A percentile compares a stretch with the other conserved stretches of the same genome.
phyloP scores from a whole-genome alignment of 768 basidiomycete genomes.

The Amanita rubescens region DNA sequence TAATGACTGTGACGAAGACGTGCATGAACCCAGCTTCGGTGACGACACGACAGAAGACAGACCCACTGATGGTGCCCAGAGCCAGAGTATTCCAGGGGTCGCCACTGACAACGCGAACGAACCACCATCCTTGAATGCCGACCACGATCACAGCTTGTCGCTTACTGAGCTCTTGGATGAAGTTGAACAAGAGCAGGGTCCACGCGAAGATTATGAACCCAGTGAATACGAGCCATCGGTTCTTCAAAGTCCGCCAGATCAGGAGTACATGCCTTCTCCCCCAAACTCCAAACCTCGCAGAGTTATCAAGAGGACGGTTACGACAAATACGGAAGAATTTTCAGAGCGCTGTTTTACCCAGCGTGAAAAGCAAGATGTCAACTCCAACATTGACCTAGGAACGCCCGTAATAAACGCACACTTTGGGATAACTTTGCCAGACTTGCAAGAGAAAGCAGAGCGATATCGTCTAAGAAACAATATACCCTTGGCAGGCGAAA shows the following conservation, averaged over 20 bases:
- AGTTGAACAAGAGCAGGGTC: neutral
- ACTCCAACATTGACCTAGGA: conserved; percentile 24
- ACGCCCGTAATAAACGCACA: conserved; percentile 62
- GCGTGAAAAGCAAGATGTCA: neutral
- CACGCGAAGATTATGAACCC: neutral
- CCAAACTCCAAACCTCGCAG: neutral
- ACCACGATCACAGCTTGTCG: neutral
- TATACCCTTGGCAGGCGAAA: conserved; percentile 1
- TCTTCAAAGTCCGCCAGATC: neutral
- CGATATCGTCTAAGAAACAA: conserved; percentile 48
- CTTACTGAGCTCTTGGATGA: neutral
- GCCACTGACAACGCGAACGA: neutral
- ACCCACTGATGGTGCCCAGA: neutral
- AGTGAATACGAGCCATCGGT: conserved; percentile 6
- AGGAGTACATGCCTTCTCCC: neutral
- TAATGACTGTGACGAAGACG: neutral
- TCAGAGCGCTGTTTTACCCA: neutral
- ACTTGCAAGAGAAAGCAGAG: conserved; percentile 48
- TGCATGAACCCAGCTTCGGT: neutral
- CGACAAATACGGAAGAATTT: neutral
- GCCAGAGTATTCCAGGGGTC: neutral
- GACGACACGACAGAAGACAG: neutral
- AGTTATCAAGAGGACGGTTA: neutral
- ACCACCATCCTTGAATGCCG: neutral
- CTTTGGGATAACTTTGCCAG: conserved; percentile 45